phyloP scores from a whole-genome alignment of 75 land plant species.

The Ceratopteris richardii region DNA sequence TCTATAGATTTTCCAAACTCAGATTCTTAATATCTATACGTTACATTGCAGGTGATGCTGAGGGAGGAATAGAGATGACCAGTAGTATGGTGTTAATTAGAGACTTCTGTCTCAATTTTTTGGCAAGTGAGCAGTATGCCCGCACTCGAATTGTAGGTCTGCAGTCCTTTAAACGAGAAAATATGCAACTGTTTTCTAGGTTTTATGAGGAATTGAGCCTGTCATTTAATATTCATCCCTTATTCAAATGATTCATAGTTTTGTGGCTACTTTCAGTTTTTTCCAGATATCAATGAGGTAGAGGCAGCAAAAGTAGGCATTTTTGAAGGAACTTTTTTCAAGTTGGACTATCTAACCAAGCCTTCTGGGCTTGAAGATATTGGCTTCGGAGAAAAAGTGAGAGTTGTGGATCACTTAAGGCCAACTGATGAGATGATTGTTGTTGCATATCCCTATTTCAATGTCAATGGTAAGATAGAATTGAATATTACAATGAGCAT shows the following conservation, averaged over 20 bases:
- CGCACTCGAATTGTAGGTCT: slow-evolving; percentile 69
- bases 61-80: slow-evolving; percentile 98
- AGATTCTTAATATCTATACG: background rate
- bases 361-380: slow-evolving; percentile 91
- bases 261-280: slow-evolving; percentile 78
- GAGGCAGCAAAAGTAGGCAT: slow-evolving; percentile 58
- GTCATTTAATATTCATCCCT: too few species aligned
- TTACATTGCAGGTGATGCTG: slow-evolving; percentile 66
- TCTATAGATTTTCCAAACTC: background rate
- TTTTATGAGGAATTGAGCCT: too few species aligned
- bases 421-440: slow-evolving; percentile 72
- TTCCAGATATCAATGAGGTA: slow-evolving; percentile 86
- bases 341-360: slow-evolving; percentile 89
- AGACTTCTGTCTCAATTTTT: slow-evolving; percentile 57
- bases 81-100: slow-evolving; percentile 75
- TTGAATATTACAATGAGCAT: background rate
- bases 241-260: too few species aligned
- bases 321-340: slow-evolving; percentile 68
- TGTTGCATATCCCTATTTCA: slow-evolving; percentile 91
- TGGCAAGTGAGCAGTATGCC: slow-evolving; percentile 54
- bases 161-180: background rate
- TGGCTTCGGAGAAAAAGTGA: slow-evolving; percentile 71
- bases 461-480: slow-evolving; percentile 78
- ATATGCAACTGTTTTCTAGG: too few species aligned
- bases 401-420: slow-evolving; percentile 72